Evolutionary conservation across 805 yeast genomes (phyloP), one percentile per base, ranked within the genome.

Genomic region (Isabelozyma rhagii): DNA sequence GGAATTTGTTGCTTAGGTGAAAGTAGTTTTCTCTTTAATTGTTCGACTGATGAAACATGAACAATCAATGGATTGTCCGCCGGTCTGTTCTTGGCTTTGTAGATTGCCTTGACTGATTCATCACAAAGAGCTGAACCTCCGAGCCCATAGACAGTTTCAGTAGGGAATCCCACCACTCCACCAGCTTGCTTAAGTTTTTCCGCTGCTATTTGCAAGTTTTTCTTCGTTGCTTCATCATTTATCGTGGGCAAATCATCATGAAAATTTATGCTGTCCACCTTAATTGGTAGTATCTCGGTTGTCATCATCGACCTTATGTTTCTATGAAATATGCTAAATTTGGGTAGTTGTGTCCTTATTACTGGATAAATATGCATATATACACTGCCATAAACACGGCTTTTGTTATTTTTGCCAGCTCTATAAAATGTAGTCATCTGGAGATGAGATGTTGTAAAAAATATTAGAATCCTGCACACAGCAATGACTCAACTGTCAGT

Each of bases 131-230:
- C 88, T 3, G 92, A 85, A 0, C 94, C 99, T 0, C 97, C 99
- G 0, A 94, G 75, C 0, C 99, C 99, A 65, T 94, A 94, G 0
- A 94, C 99, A 0, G 99, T 94, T 63, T 94, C 99, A 0, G 99
- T 89, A 1, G 99, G 99, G 59, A 94, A 92, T 0, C 93, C 98
- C 11, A 94, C 91, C 0, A 85, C 90, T 27, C 82, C 72, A 39
- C 77, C 63, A 0, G 85, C 71, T 2, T 67, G 65, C 14, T 71
- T 64, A 4, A 91, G 66, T 4, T 83, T 67, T 2, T 69, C 57
- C 0, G 90, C 84, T 5, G 97, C 97, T 15, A 67, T 67, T 9
- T 66, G 46, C 1, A 91, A 67, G 51, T 80, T 80, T 9, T 57
- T 49, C 50, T 71, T 67, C 0, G 96, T 84, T 27, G 63, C 63